Base-by-base conservation (phyloP, 1,284 basidiomycete species). In the Puccinia horiana region DNA sequence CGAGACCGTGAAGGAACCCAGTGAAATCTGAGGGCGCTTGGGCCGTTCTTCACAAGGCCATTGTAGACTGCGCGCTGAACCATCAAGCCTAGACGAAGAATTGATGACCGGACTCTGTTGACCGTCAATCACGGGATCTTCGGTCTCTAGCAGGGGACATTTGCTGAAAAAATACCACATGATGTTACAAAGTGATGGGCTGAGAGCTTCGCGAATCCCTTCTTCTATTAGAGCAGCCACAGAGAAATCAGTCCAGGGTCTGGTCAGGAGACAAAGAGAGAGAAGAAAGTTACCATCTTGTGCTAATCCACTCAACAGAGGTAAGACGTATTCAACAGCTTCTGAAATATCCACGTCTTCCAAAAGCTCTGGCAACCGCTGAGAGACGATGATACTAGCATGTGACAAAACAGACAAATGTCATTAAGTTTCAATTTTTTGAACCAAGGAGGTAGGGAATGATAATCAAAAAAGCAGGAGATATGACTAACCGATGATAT, bases 241-340 rank as follows among this genome's bases (percentile, higher is more conserved):
- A 56, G 37, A 18, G 5, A 63, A 14, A 26, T 63, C 58, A 63
- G 44, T 18, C 35, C 40, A 54, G 56, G 23, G 20, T 26, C 42
- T 79, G 54, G 65, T 4, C 4, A 49, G 35, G 52, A 44, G 69
- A 63, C n/a, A 2, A 35, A 70, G 20, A 56, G 56, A n/a, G 26
- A 47, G 6, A 35, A 49, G 18, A 23, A 5, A 61, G 32, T 54
- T 61, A 81, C 78, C 78, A 74, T 81, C 78, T 40, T 61, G 67
- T 18, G 69, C 78, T 18, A 81, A 44, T 40, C 78, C 78, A 47
- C 49, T 73, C 20, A 81, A 52, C 18, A 81, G 69, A 42, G 78
- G 78, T 65, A 81, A 63, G n/a, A 81, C 78, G 32, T 81, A 81
- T 74, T 81, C 78, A 23, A 81, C 78, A 42, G 78, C 78, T 73